phyloP scores from a whole-genome alignment of 2,329 filamentous ascomycete genomes.

The Bipolaris bicolor region DNA sequence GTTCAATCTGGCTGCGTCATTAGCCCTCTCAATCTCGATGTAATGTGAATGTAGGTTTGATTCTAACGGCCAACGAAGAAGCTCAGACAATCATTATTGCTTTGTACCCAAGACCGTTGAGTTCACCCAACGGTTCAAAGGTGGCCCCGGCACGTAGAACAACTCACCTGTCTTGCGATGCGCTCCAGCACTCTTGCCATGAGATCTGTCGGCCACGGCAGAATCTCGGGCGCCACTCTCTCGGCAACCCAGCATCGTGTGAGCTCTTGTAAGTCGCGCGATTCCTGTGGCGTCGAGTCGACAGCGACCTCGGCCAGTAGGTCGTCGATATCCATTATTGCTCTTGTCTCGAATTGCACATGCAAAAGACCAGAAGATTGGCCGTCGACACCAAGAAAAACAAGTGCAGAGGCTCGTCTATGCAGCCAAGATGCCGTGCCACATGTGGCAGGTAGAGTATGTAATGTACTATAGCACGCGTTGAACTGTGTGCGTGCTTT shows the following conservation, averaged over 20 bases:
- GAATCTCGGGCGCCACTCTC: slow-evolving; percentile 84
- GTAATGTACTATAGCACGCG: not conserved
- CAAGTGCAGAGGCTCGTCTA: not conserved
- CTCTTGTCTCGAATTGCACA: not conserved
- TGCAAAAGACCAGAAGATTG: not conserved
- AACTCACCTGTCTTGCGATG: slow-evolving; percentile 47
- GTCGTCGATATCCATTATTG: slow-evolving; percentile 57
- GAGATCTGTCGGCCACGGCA: slow-evolving; percentile 76
- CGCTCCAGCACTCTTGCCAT: slow-evolving; percentile 80
- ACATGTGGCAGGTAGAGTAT: not conserved
- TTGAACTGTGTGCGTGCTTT: not conserved
- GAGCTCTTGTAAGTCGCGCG: slow-evolving; percentile 81
- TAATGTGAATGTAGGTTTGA: no score
- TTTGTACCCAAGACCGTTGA: not conserved
- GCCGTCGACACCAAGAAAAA: no score
- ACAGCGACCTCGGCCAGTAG: slow-evolving; percentile 58
- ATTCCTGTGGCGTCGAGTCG: slow-evolving; percentile 60
- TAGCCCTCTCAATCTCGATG: slow-evolving; percentile 13
- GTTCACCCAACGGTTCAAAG: not conserved
- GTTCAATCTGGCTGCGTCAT: slow-evolving; percentile 52
- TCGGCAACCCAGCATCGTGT: slow-evolving; percentile 95
- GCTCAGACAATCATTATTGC: not conserved
- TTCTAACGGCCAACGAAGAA: no score
- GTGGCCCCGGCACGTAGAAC: slow-evolving; percentile 7
- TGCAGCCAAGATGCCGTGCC: not conserved